phyloP scores from a whole-genome alignment of 805 yeast species.

The Kodamaea neixiangensis region DNA sequence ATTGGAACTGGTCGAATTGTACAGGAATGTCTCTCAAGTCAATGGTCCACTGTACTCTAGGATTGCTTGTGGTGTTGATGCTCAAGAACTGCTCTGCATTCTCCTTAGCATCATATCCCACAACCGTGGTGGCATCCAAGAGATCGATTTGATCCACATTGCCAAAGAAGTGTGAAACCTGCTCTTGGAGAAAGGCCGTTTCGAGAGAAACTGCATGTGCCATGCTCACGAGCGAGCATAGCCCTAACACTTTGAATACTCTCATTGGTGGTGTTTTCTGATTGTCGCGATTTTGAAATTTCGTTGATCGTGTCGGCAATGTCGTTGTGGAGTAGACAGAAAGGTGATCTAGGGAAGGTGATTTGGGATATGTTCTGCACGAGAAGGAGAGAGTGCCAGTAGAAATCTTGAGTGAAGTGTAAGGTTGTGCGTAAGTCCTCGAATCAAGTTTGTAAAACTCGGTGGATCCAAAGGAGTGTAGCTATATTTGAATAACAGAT shows the following conservation, averaged over 20 bases:
- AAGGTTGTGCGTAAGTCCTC: too few species aligned
- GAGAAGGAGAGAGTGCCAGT: too few species aligned
- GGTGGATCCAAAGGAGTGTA: too few species aligned
- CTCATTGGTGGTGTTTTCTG: not conserved
- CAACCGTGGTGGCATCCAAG: constrained; percentile 19
- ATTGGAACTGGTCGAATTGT: constrained; percentile 10
- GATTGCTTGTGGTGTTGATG: constrained; percentile 7
- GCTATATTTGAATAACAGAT: too few species aligned
- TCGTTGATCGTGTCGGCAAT: not conserved
- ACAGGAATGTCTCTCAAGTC: constrained; percentile 17
- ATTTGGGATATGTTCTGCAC: too few species aligned
- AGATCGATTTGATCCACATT: constrained; percentile 10
- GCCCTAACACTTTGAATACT: constrained; percentile 3
- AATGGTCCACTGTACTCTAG: constrained; percentile 18
- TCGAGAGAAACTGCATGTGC: constrained; percentile 38
- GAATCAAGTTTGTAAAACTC: too few species aligned
- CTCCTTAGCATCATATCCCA: constrained; percentile 17
- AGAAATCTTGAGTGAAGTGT: too few species aligned
- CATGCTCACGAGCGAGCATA: constrained; percentile 5
- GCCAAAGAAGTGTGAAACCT: constrained; percentile 42
- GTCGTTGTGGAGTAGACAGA: too few species aligned
- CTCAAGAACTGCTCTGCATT: constrained; percentile 17
- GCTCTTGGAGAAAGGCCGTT: constrained; percentile 56
- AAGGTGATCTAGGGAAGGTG: too few species aligned
- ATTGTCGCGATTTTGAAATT: constrained; percentile 1